Conservation (phyloP, 2,329 filamentous ascomycete genomes). For the Aureobasidium uvarum region DNA sequence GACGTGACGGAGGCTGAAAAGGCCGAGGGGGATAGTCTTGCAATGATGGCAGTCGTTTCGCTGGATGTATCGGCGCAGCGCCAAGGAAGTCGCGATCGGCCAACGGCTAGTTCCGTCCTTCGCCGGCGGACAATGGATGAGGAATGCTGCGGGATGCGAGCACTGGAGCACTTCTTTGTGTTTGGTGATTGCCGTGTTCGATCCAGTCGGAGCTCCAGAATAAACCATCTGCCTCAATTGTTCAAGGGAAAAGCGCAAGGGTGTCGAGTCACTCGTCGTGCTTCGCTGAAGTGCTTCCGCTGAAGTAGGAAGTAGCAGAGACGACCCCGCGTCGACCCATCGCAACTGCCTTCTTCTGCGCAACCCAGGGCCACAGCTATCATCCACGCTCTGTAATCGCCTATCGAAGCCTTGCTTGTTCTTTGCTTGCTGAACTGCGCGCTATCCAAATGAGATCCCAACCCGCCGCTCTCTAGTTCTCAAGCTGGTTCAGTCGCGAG, state of each 20-base stretch:
- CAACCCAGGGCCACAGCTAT: not conserved
- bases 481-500: not conserved
- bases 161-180: slow-evolving; percentile 7
- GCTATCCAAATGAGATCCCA: not conserved
- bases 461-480: not conserved
- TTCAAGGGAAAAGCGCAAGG: not conserved
- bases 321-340: not conserved
- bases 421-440: not conserved
- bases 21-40: not conserved
- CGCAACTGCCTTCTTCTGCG: not conserved
- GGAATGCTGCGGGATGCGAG: not conserved
- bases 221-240: not conserved
- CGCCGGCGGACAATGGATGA: not conserved
- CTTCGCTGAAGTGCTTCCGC: not conserved
- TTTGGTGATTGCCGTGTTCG: not conserved
- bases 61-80: no score
- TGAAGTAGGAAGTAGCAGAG: not conserved
- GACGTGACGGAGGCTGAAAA: slow-evolving; percentile 13
- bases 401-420: not conserved
- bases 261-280: not conserved
- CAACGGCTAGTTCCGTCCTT: not conserved
- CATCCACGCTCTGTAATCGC: not conserved
- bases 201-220: not conserved
- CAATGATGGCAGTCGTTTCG: no score
- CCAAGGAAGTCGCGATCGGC: no score